Evolutionary conservation across 495 filamentous ascomycete species (phyloP), one percentile per base, ranked within the genome.

Genomic region (Daldinia childiae): DNA sequence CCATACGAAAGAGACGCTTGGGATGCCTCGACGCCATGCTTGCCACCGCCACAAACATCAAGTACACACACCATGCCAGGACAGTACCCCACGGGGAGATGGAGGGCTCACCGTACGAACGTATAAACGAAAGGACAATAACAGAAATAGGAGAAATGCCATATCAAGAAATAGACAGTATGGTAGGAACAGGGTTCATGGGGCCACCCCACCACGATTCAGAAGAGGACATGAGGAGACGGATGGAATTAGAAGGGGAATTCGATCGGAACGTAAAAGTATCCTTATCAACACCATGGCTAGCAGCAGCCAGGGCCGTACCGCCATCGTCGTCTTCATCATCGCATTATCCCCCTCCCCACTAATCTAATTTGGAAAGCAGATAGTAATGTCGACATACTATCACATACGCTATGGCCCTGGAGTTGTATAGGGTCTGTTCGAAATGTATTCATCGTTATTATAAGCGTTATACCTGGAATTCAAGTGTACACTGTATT

Each of bases 51-150:
- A 27, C 36, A 52, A 6, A 7, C 29, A 19, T 45, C 58, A 8
- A 36, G 12, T 55, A 61, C 59, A 41, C 67, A 70, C 24, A 48
- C 69, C 29, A 62, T 26, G 62, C 67, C n/a, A 54, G 45, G 39
- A 74, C 71, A 8, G 45, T 74, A 39, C 67, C 71, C 38, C 71
- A 70, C 24, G 71, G 67, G 4, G 71, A 73, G 58, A 73, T 73
- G 71, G 71, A 73, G 24, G 71, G 61, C 15, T 61, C 43, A 8
- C 6, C 48, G 41, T 64, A 34, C 55, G 50, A 55, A 58, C 24
- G 4, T 17, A 57, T 68, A 58, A 57, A 64, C 17, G 54, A 60
- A 34, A 62, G 56, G 38, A 55, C 43, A 39, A 71, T 52, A 59
- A 24, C 54, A 12, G 45, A 62, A 6, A 56, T 54, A 6, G 58